Base-by-base conservation (phyloP, 2,329 filamentous ascomycete genomes). In the Botryotinia globosa region DNA sequence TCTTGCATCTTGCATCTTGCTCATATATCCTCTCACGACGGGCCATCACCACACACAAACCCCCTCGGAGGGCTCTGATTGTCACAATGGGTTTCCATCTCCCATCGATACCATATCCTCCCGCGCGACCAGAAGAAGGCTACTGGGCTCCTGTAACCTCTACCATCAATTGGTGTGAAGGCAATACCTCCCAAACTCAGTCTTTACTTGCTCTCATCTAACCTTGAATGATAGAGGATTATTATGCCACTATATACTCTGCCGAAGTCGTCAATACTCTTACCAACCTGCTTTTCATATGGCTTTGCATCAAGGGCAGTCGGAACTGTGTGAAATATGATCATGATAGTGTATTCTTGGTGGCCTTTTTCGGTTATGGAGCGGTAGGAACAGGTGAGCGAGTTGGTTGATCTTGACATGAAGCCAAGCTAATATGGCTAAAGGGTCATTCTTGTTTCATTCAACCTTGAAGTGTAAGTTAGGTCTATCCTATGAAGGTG, bases 241-340 rank as follows among this genome's bases (percentile, higher is more conserved):
- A 92, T 82, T 91, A 91, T 84, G 89, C 91, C 54, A 94, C 91
- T 6, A 85, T 87, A 61, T 94, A 94, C 80, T 87, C 89, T 63
- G 92, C 92, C 51, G 92, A 94, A 80, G 89, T 94, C 63, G 88
- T 94, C 80, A 95, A 91, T 80, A 92, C 93, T 5, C 78, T 94
- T 45, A 97, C 94, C 48, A 97, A 97, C 81, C 81, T 92, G 4
- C 84, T 96, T 37, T 97, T 97, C 82, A 85, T 97, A 77, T 92
- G 87, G 81, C 87, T 97, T 32, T 93, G 93, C 12, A 83, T 89
- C 76, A 91, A 91, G 79, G 94, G 94, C 37, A 88, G 96, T 74
- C 83, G 85, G 71, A 94, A 90, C 81, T 97, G 93, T 81, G 80
- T 91, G 56, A 86, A 85, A 75, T 86, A 97, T 82, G 85, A 86